Evolutionary conservation across 768 basidiomycete genomes (phyloP), one percentile per base, ranked within the genome.

Genomic region (Auricularia sp.): DNA sequence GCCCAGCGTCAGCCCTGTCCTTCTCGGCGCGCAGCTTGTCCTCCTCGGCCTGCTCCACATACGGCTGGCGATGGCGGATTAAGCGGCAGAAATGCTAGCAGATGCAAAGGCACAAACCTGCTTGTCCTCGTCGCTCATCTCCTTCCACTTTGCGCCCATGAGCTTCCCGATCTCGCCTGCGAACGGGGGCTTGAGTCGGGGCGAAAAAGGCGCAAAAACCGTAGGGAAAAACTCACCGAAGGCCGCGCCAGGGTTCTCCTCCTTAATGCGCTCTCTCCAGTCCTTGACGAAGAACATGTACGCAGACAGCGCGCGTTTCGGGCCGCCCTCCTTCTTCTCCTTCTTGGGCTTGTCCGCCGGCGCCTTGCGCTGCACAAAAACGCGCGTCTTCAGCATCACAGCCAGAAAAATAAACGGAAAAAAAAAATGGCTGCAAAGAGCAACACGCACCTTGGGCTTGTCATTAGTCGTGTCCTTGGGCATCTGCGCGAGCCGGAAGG

Each of bases 61-160:
- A 98, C 16, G 93, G 93, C 93, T 95, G 67, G 36, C 65, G 6
- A 67, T 3, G 63, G 70, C 34, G 43, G 56, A 4, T 23, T n/a
- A n/a, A n/a, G n/a, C n/a, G n/a, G n/a, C n/a, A n/a, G n/a, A n/a
- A n/a, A n/a, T n/a, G n/a, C n/a, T n/a, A n/a, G n/a, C n/a, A n/a
- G n/a, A n/a, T n/a, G n/a, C n/a, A n/a, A n/a, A n/a, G n/a, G n/a
- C n/a, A n/a, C n/a, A 18, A 14, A 91, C 93, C 84, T 91, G 91
- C 82, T 93, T 96, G 80, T 97, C 93, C 42, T 84, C 83, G 4
- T 93, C 92, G 63, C 85, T 85, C 70, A 97, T 83, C 74, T 93
- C 92, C 82, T 97, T 98, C 96, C 96, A 98, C 78, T 94, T 94
- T 62, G 88, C 88, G 51, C 96, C 96, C 65, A 98, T 86, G 56